These are phyloP conservation scores for Seminavis robusta DNA, from an alignment of 108 stramenopile species.

Conservation along the genomic window DNA sequence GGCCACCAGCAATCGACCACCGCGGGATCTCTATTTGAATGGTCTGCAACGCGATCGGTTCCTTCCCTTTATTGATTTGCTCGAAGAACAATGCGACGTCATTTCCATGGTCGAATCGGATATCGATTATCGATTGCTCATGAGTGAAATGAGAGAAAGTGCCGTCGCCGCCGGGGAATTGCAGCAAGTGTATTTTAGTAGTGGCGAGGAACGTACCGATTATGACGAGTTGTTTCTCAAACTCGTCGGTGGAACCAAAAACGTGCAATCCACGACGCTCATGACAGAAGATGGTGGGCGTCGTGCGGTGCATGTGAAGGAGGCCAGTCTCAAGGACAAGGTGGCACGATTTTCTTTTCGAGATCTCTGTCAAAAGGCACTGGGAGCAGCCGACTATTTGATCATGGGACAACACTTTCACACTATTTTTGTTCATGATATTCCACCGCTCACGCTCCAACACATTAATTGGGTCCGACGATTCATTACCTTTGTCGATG, in stretches of 20 bases:
- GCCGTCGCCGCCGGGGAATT: conserved; percentile 8
- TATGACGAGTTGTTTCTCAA: conserved; percentile 42
- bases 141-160: conserved; percentile 17
- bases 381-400: conserved; percentile 91
- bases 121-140: conserved; percentile 79
- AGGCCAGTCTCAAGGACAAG: conserved; percentile 38
- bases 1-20: conserved; percentile 93
- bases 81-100: conserved; percentile 60
- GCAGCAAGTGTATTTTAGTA: conserved; percentile 23
- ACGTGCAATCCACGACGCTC: conserved; percentile 37
- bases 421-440: conserved; percentile 76
- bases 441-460: conserved; percentile 78
- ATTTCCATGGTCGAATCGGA: conserved; percentile 77
- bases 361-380: conserved; percentile 84
- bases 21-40: conserved; percentile 88
- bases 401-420: conserved; percentile 84
- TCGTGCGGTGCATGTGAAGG: conserved; percentile 58
- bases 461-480: conserved; percentile 82
- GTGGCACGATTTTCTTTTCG: conserved; percentile 76
- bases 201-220: neutral
- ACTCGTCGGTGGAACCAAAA: conserved; percentile 26
- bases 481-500: conserved; percentile 82
- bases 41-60: conserved; percentile 97
- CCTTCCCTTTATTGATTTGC: conserved; percentile 90
- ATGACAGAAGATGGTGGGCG: conserved; percentile 66